Evolutionary conservation across 177 flowering plant genomes (phyloP), one percentile per base, ranked within the genome.

Genomic region (Vitis hybrid): DNA sequence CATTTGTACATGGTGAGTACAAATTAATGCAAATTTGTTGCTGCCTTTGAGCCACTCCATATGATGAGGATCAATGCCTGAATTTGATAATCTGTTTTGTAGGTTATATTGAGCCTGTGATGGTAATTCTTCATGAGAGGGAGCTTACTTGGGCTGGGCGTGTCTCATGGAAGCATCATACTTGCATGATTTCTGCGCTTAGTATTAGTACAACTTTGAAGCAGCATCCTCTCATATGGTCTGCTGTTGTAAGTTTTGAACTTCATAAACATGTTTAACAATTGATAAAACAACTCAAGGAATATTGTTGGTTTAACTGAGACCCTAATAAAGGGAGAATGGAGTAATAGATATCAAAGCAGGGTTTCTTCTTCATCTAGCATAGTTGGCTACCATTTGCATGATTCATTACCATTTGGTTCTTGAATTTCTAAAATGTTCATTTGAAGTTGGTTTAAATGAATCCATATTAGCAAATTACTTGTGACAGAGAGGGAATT

Each of bases 121-220:
- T 95, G 93, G 98, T 95, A 24, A 80, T 95, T 69, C 97, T 95
- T 80, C 94, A 95, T 80, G 98, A 93, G 70, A 76, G 84, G 70
- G 99, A 95, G 87, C 97, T 85, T 76, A 93, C 99, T 56, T 95
- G 99, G 99, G 96, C 99, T 64, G 99, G 99, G 57, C 93, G 92
- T 72, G 77, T 88, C 67, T 82, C 99, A 21, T 95, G 89, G 92
- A 95, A 95, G 88, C 99, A 86, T 72, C 94, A 93, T 74, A 95
- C 99, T 15, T 93, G 98, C 81, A 84, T 80, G 87, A 66, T 95
- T 78, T 95, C 98, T 69, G 99, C 99, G 19, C 82, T 91, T 61
- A 95, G 98, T 73, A 86, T 95, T 70, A 95, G 85, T 74, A 93
- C 99, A 65, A 89, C 92, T 56, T 75, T 88, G 74, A 95, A 93